These are phyloP conservation scores for Auricularia sp. DNA, from an alignment of 768 basidiomycete genomes.

Conservation along the genomic window DNA sequence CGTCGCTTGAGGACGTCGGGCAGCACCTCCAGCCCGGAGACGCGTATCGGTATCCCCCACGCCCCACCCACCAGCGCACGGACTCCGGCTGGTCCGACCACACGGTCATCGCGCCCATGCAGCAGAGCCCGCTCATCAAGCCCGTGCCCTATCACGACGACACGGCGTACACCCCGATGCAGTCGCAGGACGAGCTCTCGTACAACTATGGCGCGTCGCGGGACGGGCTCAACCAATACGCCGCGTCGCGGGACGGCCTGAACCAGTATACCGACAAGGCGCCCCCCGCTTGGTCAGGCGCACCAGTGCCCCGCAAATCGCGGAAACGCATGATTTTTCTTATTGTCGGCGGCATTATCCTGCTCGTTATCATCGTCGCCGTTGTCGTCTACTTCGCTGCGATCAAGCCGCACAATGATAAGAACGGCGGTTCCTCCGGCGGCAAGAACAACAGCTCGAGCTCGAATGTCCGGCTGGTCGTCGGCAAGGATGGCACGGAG, in stretches of 20 bases:
- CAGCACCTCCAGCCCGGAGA: neutral
- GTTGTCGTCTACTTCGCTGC: conserved; percentile 59
- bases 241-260: neutral
- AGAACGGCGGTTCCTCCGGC: conserved; percentile 2
- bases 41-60: neutral
- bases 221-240: neutral
- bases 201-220: neutral
- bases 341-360: conserved; percentile 32
- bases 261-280: neutral
- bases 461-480: conserved; percentile 25
- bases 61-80: neutral
- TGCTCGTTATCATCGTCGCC: conserved; percentile 49
- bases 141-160: neutral
- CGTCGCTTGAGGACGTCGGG: neutral
- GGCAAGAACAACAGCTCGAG: conserved; percentile 4
- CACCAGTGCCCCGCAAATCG: neutral
- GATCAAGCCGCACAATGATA: conserved; percentile 35
- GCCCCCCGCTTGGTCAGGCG: neutral
- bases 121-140: neutral
- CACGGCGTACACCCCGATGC: neutral
- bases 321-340: conserved; percentile 31
- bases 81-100: neutral
- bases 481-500: conserved; percentile 71
- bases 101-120: neutral
- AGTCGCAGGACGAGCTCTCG: neutral